phyloP scores from a whole-genome alignment of 768 basidiomycete species.

The Pleurotus salmoneostramineus region DNA sequence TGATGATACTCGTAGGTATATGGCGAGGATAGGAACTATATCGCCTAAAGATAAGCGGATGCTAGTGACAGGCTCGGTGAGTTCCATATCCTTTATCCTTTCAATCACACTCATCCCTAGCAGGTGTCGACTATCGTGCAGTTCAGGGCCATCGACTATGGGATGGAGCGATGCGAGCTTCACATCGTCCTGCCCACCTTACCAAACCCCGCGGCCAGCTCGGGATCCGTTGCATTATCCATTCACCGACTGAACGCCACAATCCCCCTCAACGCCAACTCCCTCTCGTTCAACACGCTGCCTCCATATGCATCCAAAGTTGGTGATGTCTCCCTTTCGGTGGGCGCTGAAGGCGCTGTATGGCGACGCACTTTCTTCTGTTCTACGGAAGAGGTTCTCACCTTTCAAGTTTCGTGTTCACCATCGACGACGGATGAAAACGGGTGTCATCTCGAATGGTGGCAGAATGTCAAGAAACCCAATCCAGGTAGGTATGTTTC shows the following conservation, averaged over 20 bases:
- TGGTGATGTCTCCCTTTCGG: background rate
- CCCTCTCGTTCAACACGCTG: background rate
- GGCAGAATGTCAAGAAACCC: conserved; percentile 1
- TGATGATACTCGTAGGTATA: conserved; percentile 6
- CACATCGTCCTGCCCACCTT: conserved; percentile 7
- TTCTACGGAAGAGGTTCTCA: conserved; percentile 1
- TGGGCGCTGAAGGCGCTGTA: background rate
- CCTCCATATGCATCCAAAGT: background rate
- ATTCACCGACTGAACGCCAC: conserved; percentile 1
- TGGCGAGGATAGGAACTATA: conserved; percentile 14
- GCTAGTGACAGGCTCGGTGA: conserved; percentile 10
- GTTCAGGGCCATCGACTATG: conserved; percentile 19
- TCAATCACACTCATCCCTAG: background rate
- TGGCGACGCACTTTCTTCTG: conserved; percentile 5
- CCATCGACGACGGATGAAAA: background rate
- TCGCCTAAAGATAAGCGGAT: conserved; percentile 15
- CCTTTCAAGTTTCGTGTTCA: background rate
- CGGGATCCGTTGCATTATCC: background rate
- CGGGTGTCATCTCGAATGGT: conserved; percentile 7
- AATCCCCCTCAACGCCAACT: background rate
- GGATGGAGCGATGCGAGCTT: conserved; percentile 16
- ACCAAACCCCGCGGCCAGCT: background rate
- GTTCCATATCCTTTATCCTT: background rate
- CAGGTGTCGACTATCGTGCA: conserved; percentile 19
- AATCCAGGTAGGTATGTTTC: background rate